Base-by-base conservation (phyloP, 2,329 filamentous ascomycete species). In the Colletotrichum cordylinicola region DNA sequence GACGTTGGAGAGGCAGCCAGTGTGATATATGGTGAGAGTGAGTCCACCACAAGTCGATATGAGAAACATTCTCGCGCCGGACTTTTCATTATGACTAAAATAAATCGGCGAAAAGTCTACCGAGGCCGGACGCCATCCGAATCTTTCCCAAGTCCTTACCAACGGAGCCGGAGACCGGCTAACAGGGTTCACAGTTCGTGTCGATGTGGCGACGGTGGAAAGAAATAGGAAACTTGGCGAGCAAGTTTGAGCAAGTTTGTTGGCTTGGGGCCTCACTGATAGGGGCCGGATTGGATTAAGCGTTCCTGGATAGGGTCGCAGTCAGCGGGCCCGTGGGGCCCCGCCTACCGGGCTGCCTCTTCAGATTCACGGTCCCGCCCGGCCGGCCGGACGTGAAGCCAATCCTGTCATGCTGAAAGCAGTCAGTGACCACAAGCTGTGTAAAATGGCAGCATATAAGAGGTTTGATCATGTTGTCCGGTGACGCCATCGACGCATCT, bases 321-420 rank as follows among this genome's bases (percentile, higher is more conserved):
- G 13, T 52, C 84, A 67, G 86, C 81, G 0, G 82, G 79, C 24
- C 37, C 62, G 84, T 82, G 74, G 89, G 72, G 48, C 29, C 43
- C 43, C 43, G 43, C 43, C 43, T 15, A 2, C 29, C 58, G 58
- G 7, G 58, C 7, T 10, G 58, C 31, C 31, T 62, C 16, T 33
- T 35, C 29, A 21, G 31, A 35, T 31, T 2, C n/a, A 21, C 15
- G 31, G 29, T 37, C n/a, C 58, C 58, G 31, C 58, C 6, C 31
- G 31, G 58, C 58, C n/a, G 31, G 27, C 58, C 58, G 29, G 29
- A 24, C 31, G 4, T 37, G 31, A 33, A 62, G 31, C 29, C 58
- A 10, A 33, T 24, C 58, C 13, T 62, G 31, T 33, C n/a, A 1
- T 24, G n/a, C 13, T 0, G n/a, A 29, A n/a, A 61, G 10, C 29